Conservation (phyloP, 495 filamentous ascomycete genomes). For the Xylaria sp. region DNA sequence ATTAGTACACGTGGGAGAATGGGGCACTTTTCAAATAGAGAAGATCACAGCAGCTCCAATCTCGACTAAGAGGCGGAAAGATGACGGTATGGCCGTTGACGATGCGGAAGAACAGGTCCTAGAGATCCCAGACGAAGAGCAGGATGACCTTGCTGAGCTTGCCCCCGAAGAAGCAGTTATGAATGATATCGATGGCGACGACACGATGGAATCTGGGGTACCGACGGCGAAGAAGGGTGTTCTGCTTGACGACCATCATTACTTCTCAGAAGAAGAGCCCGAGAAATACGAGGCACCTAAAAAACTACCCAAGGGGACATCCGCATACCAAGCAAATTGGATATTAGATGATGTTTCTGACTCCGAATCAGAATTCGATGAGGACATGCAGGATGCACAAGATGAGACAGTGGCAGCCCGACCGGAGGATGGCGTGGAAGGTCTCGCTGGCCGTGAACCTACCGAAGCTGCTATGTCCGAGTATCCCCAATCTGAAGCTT, state of each 20-base stretch:
- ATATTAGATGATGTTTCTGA: slow-evolving; percentile 83
- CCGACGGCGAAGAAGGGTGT: slow-evolving; percentile 71
- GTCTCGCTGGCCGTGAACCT: slow-evolving; percentile 67
- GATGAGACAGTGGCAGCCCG: slow-evolving; percentile 58
- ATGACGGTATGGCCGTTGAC: slow-evolving; percentile 76
- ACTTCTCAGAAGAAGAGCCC: slow-evolving; percentile 91
- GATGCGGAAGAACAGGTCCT: slow-evolving; percentile 60
- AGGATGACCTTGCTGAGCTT: slow-evolving; percentile 80
- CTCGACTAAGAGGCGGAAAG: slow-evolving; percentile 59
- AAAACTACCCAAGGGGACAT: slow-evolving; percentile 87
- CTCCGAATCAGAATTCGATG: slow-evolving; percentile 80
- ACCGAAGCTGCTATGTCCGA: slow-evolving; percentile 85
- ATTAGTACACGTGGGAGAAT: slow-evolving; percentile 88
- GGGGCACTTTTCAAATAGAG: slow-evolving; percentile 93
- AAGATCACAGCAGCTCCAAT: slow-evolving; percentile 79
- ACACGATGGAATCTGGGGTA: slow-evolving; percentile 51
- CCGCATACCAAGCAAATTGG: slow-evolving; percentile 93
- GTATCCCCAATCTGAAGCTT: slow-evolving; percentile 89
- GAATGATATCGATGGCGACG: slow-evolving; percentile 67
- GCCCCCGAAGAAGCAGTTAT: slow-evolving; percentile 81
- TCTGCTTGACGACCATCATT: slow-evolving; percentile 94
- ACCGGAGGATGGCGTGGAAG: slow-evolving; percentile 81
- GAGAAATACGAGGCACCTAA: slow-evolving; percentile 61
- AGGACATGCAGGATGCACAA: slow-evolving; percentile 69
- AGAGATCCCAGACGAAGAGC: slow-evolving; percentile 73